A percentile compares a stretch with the other conserved stretches of the same genome.
Evolutionary conservation across 495 filamentous ascomycete genomes (phyloP).

Genomic region (Penicillium bovifimosum): DNA sequence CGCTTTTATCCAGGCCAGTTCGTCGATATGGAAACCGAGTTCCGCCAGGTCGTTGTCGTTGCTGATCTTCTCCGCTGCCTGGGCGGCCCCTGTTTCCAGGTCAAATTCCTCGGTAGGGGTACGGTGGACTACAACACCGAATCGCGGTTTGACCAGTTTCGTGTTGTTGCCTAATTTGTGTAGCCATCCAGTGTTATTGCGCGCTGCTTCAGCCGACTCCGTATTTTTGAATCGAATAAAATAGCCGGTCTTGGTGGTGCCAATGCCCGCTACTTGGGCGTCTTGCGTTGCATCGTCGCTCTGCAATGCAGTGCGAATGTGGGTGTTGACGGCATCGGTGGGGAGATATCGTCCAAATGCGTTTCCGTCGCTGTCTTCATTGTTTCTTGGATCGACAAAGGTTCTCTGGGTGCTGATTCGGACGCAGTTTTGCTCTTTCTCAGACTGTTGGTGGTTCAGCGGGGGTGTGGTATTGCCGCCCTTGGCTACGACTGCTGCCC

Average conservation of each 20-base stretch:
- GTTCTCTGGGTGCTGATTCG: slow-evolving; percentile 11
- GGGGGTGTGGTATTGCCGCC: not conserved
- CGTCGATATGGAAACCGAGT: not conserved
- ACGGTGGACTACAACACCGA: slow-evolving; percentile 7
- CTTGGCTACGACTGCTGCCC: slow-evolving; percentile 1
- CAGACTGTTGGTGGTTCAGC: slow-evolving; percentile 4
- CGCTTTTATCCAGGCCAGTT: not conserved
- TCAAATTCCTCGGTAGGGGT: not conserved
- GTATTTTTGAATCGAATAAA: slow-evolving; percentile 16
- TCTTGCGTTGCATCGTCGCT: slow-evolving; percentile 12
- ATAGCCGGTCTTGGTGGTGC: slow-evolving; percentile 21
- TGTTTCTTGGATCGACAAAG: too few species aligned
- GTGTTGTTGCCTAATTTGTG: slow-evolving; percentile 13
- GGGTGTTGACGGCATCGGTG: slow-evolving; percentile 6
- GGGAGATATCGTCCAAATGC: slow-evolving; percentile 17
- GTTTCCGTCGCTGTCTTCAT: slow-evolving; percentile 1
- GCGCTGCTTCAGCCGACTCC: slow-evolving; percentile 11
- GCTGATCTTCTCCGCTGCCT: not conserved
- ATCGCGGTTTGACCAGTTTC: slow-evolving; percentile 16
- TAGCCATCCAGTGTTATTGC: slow-evolving; percentile 13
- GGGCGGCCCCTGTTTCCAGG: not conserved
- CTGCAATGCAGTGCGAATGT: slow-evolving; percentile 19
- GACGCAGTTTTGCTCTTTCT: slow-evolving; percentile 11
- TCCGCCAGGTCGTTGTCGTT: not conserved
- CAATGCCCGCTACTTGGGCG: slow-evolving; percentile 13